A percentile compares a stretch with the other conserved stretches of the same genome.
Evolutionary conservation across 1,284 basidiomycete genomes (phyloP).

Genomic region (Ceratobasidium sp.): DNA sequence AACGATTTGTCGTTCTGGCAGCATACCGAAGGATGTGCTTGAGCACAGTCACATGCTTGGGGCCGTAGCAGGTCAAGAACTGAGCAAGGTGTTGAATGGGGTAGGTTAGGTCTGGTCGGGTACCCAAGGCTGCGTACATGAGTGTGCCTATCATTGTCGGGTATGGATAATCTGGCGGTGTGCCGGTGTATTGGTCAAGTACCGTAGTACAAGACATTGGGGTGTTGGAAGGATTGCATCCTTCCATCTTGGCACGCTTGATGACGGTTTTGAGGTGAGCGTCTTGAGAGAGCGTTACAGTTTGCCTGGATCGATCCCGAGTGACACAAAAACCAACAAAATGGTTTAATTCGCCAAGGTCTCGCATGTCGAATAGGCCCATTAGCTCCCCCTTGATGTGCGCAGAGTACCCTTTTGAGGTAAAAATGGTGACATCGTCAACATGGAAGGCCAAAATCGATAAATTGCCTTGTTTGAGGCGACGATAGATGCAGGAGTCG

Average conservation of each 20-base stretch:
- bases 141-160: slow-evolving; percentile 36
- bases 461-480: not conserved
- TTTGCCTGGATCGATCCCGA: not conserved
- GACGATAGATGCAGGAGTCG: slow-evolving; percentile 14
- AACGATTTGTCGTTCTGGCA: slow-evolving; percentile 46
- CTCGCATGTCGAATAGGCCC: slow-evolving; percentile 28
- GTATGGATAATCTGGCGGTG: slow-evolving; percentile 25
- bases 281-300: slow-evolving; percentile 1
- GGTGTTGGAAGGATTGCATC: slow-evolving; percentile 13
- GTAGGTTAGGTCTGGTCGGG: slow-evolving; percentile 39
- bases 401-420: slow-evolving; percentile 13
- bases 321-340: slow-evolving; percentile 37
- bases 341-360: slow-evolving; percentile 30
- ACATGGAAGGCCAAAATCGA: slow-evolving; percentile 11
- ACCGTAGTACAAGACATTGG: slow-evolving; percentile 9
- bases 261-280: not conserved
- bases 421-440: slow-evolving; percentile 21
- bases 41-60: slow-evolving; percentile 49
- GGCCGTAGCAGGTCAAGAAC: slow-evolving; percentile 22
- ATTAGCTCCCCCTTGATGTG: slow-evolving; percentile 17
- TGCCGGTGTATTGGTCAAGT: slow-evolving; percentile 5
- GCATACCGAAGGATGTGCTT: slow-evolving; percentile 53
- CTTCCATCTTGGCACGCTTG: slow-evolving; percentile 6
- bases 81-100: slow-evolving; percentile 18
- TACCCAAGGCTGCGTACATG: slow-evolving; percentile 47